Evolutionary conservation across 2,329 filamentous ascomycete species (phyloP).

Genomic region (Penicillium verrucosum): DNA sequence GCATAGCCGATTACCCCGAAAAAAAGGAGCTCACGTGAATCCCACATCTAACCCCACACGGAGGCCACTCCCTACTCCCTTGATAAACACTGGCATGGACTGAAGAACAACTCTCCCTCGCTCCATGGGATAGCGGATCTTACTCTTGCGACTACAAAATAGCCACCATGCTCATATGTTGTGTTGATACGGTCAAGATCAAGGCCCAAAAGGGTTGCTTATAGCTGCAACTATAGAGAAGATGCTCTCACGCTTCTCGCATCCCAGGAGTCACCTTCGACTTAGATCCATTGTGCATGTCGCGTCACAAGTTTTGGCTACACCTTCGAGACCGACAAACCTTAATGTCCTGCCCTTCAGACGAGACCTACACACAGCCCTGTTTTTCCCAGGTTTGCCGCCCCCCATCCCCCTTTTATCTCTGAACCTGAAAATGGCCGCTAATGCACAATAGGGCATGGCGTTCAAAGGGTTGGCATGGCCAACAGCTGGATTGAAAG

Average conservation of each 20-base stretch:
- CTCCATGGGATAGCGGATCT: not conserved
- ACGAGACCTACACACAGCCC: slow-evolving; percentile 39
- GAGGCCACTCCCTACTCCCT: not conserved
- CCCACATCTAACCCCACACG: slow-evolving; percentile 2
- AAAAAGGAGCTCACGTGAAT: slow-evolving; percentile 8
- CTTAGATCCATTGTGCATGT: not conserved
- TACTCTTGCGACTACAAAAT: not conserved
- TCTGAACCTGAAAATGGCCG: not conserved
- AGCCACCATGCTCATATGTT: slow-evolving; percentile 22
- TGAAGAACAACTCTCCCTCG: not conserved
- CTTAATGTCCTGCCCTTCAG: slow-evolving; percentile 1
- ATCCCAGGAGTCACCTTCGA: not conserved
- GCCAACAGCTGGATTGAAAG: slow-evolving; percentile 78
- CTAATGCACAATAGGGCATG: slow-evolving; percentile 62
- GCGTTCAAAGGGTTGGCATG: slow-evolving; percentile 88
- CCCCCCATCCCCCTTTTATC: not conserved
- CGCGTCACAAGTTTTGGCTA: not conserved
- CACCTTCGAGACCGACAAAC: not conserved
- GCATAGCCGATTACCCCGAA: not conserved
- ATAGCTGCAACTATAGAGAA: slow-evolving; percentile 11
- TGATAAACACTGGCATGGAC: not conserved
- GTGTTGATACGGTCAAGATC: slow-evolving; percentile 10
- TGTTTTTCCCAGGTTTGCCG: slow-evolving; percentile 47
- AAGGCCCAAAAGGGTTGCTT: slow-evolving; percentile 17
- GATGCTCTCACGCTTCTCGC: slow-evolving; percentile 20